phyloP scores from a whole-genome alignment of 371 early-diverging fungal genomes.

The Mycotypha africana region DNA sequence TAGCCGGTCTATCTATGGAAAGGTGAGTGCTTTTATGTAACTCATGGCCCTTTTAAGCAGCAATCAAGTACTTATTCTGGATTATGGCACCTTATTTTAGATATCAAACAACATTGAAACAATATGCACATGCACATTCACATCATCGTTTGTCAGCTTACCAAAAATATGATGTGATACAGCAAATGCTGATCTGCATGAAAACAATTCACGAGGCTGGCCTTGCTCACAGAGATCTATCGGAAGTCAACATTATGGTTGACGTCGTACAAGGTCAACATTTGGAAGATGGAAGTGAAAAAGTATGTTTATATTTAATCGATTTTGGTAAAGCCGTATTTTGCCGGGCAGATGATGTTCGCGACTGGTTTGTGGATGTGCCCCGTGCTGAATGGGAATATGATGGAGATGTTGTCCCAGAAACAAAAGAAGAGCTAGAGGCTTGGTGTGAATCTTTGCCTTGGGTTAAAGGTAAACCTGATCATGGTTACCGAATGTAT shows the following conservation, averaged over 20 bases:
- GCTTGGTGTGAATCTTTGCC: slow-evolving; percentile 46
- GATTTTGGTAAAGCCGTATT: slow-evolving; percentile 67
- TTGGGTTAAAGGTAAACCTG: slow-evolving; percentile 55
- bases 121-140: slow-evolving; percentile 52
- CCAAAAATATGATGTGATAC: slow-evolving; percentile 55
- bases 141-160: slow-evolving; percentile 52
- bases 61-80: neutral
- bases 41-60: neutral
- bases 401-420: slow-evolving; percentile 43
- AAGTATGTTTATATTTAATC: slow-evolving; percentile 51
- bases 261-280: slow-evolving; percentile 36
- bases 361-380: slow-evolving; percentile 54
- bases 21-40: slow-evolving; percentile 22
- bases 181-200: slow-evolving; percentile 59
- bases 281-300: slow-evolving; percentile 47
- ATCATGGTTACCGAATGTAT: slow-evolving; percentile 61
- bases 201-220: slow-evolving; percentile 55
- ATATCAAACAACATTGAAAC: slow-evolving; percentile 52
- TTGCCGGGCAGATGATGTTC: slow-evolving; percentile 45
- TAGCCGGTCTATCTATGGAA: slow-evolving; percentile 43
- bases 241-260: slow-evolving; percentile 68
- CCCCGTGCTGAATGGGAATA: slow-evolving; percentile 33
- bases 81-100: slow-evolving; percentile 4
- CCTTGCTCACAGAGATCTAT: slow-evolving; percentile 61
- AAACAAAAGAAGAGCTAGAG: slow-evolving; percentile 42